Evolutionary conservation across 768 basidiomycete genomes (phyloP).

Genomic region (Leccinum pellstonianum): DNA sequence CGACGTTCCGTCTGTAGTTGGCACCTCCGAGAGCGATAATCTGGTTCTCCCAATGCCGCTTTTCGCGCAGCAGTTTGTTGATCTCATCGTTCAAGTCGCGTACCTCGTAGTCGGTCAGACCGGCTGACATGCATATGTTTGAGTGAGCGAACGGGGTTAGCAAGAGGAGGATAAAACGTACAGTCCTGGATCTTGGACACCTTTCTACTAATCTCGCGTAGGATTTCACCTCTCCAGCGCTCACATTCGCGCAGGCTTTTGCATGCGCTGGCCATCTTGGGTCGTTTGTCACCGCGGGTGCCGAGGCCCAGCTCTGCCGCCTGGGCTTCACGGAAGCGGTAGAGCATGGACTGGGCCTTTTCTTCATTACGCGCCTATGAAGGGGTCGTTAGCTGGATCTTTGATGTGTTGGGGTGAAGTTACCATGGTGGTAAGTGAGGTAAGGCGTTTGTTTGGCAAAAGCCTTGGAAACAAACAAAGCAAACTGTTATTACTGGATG

Average conservation of each 20-base stretch:
- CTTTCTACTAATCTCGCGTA: constrained; percentile 92
- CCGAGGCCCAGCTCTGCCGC: constrained; percentile 93
- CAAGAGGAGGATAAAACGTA: constrained; percentile 37
- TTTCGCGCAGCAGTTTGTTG: constrained; percentile 92
- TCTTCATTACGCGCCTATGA: constrained; percentile 95
- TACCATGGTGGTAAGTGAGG: constrained; percentile 18
- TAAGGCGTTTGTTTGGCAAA: constrained; percentile 24
- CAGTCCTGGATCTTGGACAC: constrained; percentile 98
- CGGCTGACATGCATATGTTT: constrained; percentile 51
- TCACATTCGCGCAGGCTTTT: constrained; percentile 90
- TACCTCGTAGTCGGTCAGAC: constrained; percentile 92
- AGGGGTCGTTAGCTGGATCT: not conserved
- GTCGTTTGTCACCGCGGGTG: constrained; percentile 79
- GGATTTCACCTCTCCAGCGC: constrained; percentile 92
- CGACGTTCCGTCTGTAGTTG: constrained; percentile 91
- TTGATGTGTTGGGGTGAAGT: too few relatives aligned
- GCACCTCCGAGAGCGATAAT: constrained; percentile 95
- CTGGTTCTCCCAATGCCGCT: constrained; percentile 97
- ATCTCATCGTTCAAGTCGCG: constrained; percentile 98
- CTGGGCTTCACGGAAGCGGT: constrained; percentile 95
- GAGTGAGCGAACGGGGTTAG: not conserved
- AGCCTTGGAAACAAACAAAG: constrained; percentile 29
- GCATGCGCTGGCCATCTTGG: constrained; percentile 88
- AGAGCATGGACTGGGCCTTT: constrained; percentile 94
- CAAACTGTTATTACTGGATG: not conserved